These are phyloP conservation scores for Yarrowia sp. DNA, from an alignment of 805 yeast genomes.

Conservation along the genomic window DNA sequence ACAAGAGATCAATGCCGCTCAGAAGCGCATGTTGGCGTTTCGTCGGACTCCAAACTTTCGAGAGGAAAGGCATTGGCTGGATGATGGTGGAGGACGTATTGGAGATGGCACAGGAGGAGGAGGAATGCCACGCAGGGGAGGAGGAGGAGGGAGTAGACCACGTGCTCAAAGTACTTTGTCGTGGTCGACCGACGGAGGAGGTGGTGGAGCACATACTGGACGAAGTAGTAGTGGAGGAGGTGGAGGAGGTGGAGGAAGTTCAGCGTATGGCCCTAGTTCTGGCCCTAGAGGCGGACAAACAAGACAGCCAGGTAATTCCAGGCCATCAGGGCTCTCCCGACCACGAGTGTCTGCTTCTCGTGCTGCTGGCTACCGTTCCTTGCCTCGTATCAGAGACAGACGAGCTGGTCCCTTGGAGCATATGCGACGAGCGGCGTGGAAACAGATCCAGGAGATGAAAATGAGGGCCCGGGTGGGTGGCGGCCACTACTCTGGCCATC, in stretches of 20 bases:
- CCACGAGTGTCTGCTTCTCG: background rate
- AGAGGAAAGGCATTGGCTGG: constrained; percentile 14
- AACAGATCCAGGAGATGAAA: constrained; percentile 2
- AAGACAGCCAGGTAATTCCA: background rate
- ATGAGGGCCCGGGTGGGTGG: background rate
- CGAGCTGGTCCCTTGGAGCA: background rate
- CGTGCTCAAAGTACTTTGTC: background rate
- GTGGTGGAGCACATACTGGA: background rate
- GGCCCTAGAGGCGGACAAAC: background rate
- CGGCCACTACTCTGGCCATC: background rate
- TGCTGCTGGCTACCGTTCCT: background rate
- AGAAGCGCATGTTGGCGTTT: background rate
- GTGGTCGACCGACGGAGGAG: background rate
- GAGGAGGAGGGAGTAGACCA: background rate
- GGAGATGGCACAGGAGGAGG: constrained; percentile 7
- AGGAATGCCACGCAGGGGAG: background rate
- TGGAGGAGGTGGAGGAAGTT: background rate
- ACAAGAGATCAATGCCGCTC: background rate
- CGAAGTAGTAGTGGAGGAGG: background rate
- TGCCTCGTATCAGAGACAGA: background rate
- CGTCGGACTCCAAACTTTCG: background rate
- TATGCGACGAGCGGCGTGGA: background rate
- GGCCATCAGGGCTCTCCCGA: background rate
- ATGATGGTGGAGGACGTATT: constrained; percentile 5
- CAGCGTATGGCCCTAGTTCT: background rate